Base-by-base conservation (phyloP, 352 stramenopile genomes). In the Elongisporangium undulatum region DNA sequence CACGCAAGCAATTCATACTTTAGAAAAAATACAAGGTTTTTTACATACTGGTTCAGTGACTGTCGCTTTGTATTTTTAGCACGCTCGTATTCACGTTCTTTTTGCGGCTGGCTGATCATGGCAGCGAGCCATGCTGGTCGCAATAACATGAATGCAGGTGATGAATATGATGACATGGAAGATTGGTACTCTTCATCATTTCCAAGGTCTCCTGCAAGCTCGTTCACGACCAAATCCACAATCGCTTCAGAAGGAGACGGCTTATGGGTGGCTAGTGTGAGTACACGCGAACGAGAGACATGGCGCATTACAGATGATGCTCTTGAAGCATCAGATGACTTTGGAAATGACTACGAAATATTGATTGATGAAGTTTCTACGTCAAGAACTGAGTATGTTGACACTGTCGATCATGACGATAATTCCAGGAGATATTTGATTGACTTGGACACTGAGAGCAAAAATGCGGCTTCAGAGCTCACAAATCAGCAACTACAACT, bases 101-200 rank as follows among this genome's bases (percentile, higher is more conserved):
- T 19, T 5, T n/a, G n/a, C n/a, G n/a, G n/a, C n/a, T 26, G 49
- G 49, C 6, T 13, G 49, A 26, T 26, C 49, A 53, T 53, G 49
- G 49, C 49, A 20, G 29, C 29, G 9, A 41, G 8, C 29, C 29
- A 53, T 53, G 19, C 19, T n/a, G n/a, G n/a, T 2, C 4, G 7
- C 9, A 13, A 53, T 53, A 22, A 13, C 19, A 53, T 55, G 0
- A n/a, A 55, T 2, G n/a, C 23, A 15, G 51, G 39, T 21, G 51
- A 55, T n/a, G 51, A 55, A 19, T 55, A 55, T 19, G 51, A 45
- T 22, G 51, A n/a, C 22, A 55, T 55, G 22, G 51, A 55, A 29
- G 13, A 55, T 24, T 34, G n/a, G 22, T 45, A 41, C 51, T 41
- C 22, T 7, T 16, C 10, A 24, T 55, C 51, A 13, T 53, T 53